Percentiles rank a stretch among this genome's conserved stretches.
Conservation (phyloP, 371 early-diverging fungal genomes). For the Mortierella sp. region DNA sequence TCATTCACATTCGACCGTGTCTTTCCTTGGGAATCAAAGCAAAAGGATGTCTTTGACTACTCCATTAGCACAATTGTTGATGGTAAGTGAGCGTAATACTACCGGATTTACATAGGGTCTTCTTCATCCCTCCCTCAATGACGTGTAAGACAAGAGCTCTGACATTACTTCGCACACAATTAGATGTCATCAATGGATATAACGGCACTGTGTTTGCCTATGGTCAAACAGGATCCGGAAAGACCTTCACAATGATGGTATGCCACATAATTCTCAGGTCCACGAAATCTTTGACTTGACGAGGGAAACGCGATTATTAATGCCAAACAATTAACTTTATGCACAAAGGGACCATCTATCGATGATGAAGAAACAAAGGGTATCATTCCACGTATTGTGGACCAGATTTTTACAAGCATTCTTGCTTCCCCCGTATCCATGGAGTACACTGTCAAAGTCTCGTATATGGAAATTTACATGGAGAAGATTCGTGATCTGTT, state of each 20-base stretch:
- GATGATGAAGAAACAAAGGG: constrained; percentile 92
- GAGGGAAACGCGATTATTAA: not conserved
- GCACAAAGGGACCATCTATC: constrained; percentile 94
- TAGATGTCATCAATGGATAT: constrained; percentile 84
- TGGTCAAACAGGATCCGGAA: constrained; percentile 98
- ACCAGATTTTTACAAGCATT: constrained; percentile 91
- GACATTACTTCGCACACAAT: constrained; percentile 6
- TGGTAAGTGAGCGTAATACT: constrained; percentile 73
- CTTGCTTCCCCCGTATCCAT: constrained; percentile 86
- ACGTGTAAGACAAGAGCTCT: not conserved
- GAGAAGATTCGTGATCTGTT: constrained; percentile 98
- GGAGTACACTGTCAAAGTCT: constrained; percentile 94
- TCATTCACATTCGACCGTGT: constrained; percentile 91
- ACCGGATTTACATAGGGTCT: too few species aligned
- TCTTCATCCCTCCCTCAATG: constrained; percentile 2
- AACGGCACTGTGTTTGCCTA: constrained; percentile 99
- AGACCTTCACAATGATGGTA: constrained; percentile 99
- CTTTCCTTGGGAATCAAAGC: constrained; percentile 86
- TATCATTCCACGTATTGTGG: constrained; percentile 94
- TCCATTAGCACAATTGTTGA: constrained; percentile 92
- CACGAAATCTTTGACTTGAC: constrained; percentile 64
- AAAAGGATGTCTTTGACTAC: constrained; percentile 90
- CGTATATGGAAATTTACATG: constrained; percentile 99
- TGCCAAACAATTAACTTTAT: constrained; percentile 75
- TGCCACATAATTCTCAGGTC: constrained; percentile 60